A percentile compares a stretch with the other conserved stretches of the same genome.
Evolutionary conservation across 768 basidiomycete species (phyloP).

Genomic region (Coprinopsis cinerea): DNA sequence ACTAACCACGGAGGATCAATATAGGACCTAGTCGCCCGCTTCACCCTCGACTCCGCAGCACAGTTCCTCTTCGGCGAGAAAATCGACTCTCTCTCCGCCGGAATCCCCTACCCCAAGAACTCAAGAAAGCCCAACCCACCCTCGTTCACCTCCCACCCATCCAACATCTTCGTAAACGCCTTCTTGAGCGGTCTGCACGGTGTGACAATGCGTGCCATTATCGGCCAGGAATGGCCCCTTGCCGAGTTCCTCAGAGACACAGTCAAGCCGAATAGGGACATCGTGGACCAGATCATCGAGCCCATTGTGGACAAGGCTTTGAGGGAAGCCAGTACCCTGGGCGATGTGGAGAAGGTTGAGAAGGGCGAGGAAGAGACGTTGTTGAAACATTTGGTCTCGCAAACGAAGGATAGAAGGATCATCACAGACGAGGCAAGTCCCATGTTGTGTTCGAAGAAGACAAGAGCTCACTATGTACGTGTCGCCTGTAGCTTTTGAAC

Average conservation of each 20-base stretch:
- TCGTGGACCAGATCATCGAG: conserved; percentile 46
- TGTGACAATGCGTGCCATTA: conserved; percentile 32
- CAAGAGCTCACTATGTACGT: neutral
- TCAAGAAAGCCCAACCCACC: conserved; percentile 19
- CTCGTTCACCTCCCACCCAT: conserved; percentile 2
- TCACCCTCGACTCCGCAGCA: conserved; percentile 49
- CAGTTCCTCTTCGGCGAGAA: conserved; percentile 61
- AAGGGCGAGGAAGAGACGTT: conserved; percentile 40
- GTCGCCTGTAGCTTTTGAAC: conserved; percentile 15
- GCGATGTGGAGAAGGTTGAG: conserved; percentile 11
- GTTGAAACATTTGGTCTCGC: conserved; percentile 45
- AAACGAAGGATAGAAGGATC: conserved; percentile 28
- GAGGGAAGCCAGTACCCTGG: conserved; percentile 25
- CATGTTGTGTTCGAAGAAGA: conserved; percentile 21
- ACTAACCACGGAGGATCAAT: neutral
- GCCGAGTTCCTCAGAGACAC: conserved; percentile 43
- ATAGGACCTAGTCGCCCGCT: neutral
- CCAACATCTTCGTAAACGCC: conserved; percentile 26
- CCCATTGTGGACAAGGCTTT: conserved; percentile 47
- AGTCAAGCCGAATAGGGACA: conserved; percentile 41
- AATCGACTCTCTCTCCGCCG: conserved; percentile 44
- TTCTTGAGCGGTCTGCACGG: conserved; percentile 45
- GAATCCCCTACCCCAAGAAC: conserved; percentile 44
- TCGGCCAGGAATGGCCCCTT: conserved; percentile 49
- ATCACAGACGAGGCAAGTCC: conserved; percentile 25